These are phyloP conservation scores for Wickerhamomyces silvicola DNA, from an alignment of 805 yeast genomes.

Conservation along the genomic window DNA sequence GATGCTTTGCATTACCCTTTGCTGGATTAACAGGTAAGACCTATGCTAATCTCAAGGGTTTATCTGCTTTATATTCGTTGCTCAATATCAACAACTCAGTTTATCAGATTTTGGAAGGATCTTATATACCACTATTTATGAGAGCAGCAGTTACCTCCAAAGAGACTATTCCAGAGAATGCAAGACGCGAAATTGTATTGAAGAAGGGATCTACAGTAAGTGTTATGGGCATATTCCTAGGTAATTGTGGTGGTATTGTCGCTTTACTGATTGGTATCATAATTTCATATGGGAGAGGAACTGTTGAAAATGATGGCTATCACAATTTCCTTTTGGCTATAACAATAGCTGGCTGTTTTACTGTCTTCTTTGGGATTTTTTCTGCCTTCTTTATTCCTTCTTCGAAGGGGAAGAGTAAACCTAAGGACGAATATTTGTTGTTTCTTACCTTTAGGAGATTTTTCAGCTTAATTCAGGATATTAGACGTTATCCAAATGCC, in stretches of 20 bases:
- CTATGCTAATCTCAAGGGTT: constrained; percentile 19
- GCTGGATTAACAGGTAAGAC: constrained; percentile 22
- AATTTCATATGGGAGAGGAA: constrained; percentile 26
- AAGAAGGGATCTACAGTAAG: constrained; percentile 30
- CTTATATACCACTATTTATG: constrained; percentile 36
- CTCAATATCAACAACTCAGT: constrained; percentile 25
- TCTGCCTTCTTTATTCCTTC: constrained; percentile 27
- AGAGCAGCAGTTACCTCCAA: constrained; percentile 20
- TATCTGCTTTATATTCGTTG: constrained; percentile 28
- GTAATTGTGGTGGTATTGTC: constrained; percentile 32
- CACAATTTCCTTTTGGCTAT: constrained; percentile 32
- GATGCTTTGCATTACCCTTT: constrained; percentile 31
- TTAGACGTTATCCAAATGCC: constrained; percentile 28
- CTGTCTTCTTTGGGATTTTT: constrained; percentile 22
- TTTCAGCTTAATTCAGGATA: constrained; percentile 18
- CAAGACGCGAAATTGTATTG: constrained; percentile 21
- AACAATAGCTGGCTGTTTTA: constrained; percentile 32
- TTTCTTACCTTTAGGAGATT: constrained; percentile 26
- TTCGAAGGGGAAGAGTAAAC: constrained; percentile 23
- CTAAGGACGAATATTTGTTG: constrained; percentile 22
- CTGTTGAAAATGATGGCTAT: constrained; percentile 23
- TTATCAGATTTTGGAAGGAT: constrained; percentile 33
- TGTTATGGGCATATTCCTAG: constrained; percentile 30
- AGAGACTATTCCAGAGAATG: constrained; percentile 16
- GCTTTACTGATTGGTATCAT: constrained; percentile 33